Conservation (phyloP, 1,284 basidiomycete species). For the Tilletia caries region DNA sequence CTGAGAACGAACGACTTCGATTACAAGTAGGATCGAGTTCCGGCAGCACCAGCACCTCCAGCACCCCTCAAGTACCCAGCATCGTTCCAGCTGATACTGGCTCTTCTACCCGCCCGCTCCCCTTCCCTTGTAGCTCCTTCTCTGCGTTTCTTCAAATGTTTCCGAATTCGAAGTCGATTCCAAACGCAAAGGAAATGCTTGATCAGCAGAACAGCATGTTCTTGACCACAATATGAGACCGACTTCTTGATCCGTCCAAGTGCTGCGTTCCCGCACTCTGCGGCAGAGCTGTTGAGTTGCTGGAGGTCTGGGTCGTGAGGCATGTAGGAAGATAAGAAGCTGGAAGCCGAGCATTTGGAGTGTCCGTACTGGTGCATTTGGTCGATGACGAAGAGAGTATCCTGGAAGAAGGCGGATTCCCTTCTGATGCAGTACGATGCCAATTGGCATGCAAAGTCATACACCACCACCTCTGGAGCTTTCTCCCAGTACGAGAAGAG, state of each 20-base stretch:
- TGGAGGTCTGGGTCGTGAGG: neutral
- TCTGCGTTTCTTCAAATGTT: neutral
- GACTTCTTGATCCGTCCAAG: neutral
- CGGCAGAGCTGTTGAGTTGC: neutral
- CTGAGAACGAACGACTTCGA: too few relatives aligned
- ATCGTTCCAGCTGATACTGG: too few relatives aligned
- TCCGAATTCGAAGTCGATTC: neutral
- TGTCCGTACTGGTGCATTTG: slow-evolving; percentile 1
- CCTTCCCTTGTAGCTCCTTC: neutral
- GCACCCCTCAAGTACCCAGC: neutral
- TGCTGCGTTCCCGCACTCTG: neutral
- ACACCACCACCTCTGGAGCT: neutral
- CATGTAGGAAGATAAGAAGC: neutral
- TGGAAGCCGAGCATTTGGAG: neutral
- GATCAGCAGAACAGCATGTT: neutral
- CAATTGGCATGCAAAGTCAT: neutral
- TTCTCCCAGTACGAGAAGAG: neutral
- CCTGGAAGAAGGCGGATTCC: neutral
- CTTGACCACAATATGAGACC: neutral
- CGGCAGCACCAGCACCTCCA: neutral
- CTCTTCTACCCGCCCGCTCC: neutral
- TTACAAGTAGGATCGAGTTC: neutral
- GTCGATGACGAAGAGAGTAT: neutral
- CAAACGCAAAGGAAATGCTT: neutral
- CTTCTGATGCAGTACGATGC: neutral